These are phyloP conservation scores for Anthracocystis setariae DNA, from an alignment of 1,284 basidiomycete genomes.

Conservation along the genomic window DNA sequence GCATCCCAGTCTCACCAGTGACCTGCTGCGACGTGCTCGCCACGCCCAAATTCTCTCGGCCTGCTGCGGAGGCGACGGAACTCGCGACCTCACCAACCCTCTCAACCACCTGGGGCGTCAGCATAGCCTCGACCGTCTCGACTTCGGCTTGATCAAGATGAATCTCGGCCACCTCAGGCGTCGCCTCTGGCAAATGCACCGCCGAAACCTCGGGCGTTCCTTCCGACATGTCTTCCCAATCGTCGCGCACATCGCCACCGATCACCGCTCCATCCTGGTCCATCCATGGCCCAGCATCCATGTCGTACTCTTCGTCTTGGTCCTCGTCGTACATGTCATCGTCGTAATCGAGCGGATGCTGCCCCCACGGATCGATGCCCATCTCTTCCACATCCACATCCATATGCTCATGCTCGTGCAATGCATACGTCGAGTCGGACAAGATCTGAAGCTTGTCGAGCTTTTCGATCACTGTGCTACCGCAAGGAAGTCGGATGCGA, in stretches of 20 bases:
- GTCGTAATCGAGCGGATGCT: slow-evolving; percentile 14
- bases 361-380: slow-evolving; percentile 21
- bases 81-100: background rate
- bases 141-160: slow-evolving; percentile 14
- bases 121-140: slow-evolving; percentile 7
- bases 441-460: slow-evolving; percentile 51
- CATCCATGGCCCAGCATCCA: slow-evolving; percentile 37
- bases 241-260: slow-evolving; percentile 39
- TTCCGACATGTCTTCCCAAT: slow-evolving; percentile 59
- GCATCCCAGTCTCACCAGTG: slow-evolving; percentile 11
- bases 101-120: background rate
- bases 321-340: slow-evolving; percentile 36
- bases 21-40: slow-evolving; percentile 1
- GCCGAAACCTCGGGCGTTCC: slow-evolving; percentile 25
- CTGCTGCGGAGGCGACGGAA: background rate
- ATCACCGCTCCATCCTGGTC: slow-evolving; percentile 53
- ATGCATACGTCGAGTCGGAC: slow-evolving; percentile 37
- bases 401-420: slow-evolving; percentile 37
- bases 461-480: slow-evolving; percentile 51
- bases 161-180: slow-evolving; percentile 34
- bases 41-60: too few species aligned
- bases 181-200: slow-evolving; percentile 11
- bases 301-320: slow-evolving; percentile 17
- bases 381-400: slow-evolving; percentile 14
- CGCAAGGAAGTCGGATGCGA: slow-evolving; percentile 66